Evolutionary conservation across 176 grass and related monocot genomes (phyloP), one percentile per base, ranked within the genome.

Genomic region (Oryza rufipogon): DNA sequence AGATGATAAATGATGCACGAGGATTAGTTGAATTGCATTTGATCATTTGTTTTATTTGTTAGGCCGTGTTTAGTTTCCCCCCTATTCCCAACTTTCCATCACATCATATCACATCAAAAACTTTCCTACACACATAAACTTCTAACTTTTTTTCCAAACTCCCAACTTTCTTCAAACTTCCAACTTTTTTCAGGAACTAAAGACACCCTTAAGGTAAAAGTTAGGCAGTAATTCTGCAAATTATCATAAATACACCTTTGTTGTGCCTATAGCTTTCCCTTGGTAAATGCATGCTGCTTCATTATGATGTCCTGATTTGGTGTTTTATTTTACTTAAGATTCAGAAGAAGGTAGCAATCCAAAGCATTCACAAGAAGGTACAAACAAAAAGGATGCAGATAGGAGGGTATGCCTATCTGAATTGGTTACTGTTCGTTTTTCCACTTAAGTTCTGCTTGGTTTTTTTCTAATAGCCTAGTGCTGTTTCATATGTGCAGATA

Each of bases 331-430:
- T 75, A 78, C 78, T 89, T 73, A 66, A 90, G 86, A 58, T 85
- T 56, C 71, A 23, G 89, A 63, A 86, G 86, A 68, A 85, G 84
- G 51, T 30, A 64, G 22, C 22, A 51, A 86, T 81, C 56, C 52
- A 74, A 74, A 89, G 64, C 51, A 51, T 74, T 68, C 77, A 65
- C 77, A 77, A 79, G 93, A 94, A 66, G 89, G 71, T 15, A 51
- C 70, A n/a, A 87, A 72, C 64, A 99, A 94, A 85, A 98, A 94
- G 73, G 88, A 99, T 25, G 67, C 42, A 12, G 91, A 99, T 79
- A 91, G 84, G 64, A 94, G 92, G 93, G 91, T 92, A 84, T 33
- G 81, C 80, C 51, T 75, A 36, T 75, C 49, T 80, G 26, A 86
- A 56, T 28, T 10, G 16, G 4, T 41, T 80, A 48, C 58, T 79